Evolutionary conservation across 805 yeast species (phyloP), one percentile per base, ranked within the genome.

Genomic region (Starmera quercuum): DNA sequence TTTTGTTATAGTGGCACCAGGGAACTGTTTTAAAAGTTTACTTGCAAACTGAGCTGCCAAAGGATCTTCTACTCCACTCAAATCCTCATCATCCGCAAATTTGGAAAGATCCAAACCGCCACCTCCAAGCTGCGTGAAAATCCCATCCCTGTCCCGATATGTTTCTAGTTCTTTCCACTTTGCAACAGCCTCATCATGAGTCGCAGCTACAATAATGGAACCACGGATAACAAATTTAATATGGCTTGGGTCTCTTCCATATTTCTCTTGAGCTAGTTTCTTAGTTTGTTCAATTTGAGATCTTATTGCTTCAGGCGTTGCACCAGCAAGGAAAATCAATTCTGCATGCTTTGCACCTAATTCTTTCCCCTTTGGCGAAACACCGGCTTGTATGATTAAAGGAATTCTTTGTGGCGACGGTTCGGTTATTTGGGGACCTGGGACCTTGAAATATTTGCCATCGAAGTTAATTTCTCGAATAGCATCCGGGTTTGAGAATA

Each of bases 331-430:
- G 37, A 63, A 64, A 11, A 63, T 57, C 11, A 51, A 56, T 38
- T 64, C 69, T 2, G 67, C 68, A 42, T 62, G 56, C 34, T 55
- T 54, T 12, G 69, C 67, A 5, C 66, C 69, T 40, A 59, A 56
- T 11, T 54, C 55, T 29, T 51, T 51, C 12, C 69, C 68, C n/a
- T 49, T 52, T n/a, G 54, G 42, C 5, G 68, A 63, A 23, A 59
- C 46, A 4, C 69, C 69, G 2, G 69, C 69, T 42, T 64, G 69
- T 25, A 64, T 53, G 26, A 64, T 46, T 12, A 64, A 56, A 3
- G 69, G 69, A 6, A 65, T 41, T 41, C 68, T 53, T 37, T 64
- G 69, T 4, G 63, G 64, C 7, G 67, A 51, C 4, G 69, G 69
- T 21, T 58, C 56, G 12, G 59, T 54, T 22, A 64, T 61, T 35